A percentile compares a stretch with the other conserved stretches of the same genome.
Evolutionary conservation across 1,284 basidiomycete species (phyloP).

Genomic region (Ceratobasidium sp.): DNA sequence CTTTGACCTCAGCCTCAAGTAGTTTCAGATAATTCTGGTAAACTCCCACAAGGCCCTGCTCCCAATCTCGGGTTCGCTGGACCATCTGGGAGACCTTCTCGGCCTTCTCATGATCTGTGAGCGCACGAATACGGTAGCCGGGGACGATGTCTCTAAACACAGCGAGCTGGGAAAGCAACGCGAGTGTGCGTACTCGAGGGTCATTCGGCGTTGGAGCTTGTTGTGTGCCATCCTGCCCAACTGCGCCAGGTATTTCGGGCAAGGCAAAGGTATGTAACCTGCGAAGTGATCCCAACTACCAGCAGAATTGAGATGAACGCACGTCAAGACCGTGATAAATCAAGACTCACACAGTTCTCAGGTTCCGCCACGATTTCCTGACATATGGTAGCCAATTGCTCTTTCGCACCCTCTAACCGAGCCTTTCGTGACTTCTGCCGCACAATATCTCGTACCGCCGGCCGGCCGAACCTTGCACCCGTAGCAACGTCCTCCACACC

Average conservation of each 20-base stretch:
- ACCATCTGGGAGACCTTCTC: slow-evolving; percentile 97
- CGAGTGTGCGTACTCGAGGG: slow-evolving; percentile 83
- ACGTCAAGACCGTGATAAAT: neutral
- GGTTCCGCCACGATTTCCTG: slow-evolving; percentile 90
- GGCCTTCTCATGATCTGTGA: slow-evolving; percentile 89
- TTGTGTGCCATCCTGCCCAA: slow-evolving; percentile 53
- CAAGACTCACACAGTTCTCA: slow-evolving; percentile 75
- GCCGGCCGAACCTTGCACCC: slow-evolving; percentile 81
- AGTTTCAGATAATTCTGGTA: slow-evolving; percentile 91
- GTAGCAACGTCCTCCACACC: slow-evolving; percentile 76
- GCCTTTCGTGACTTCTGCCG: slow-evolving; percentile 71
- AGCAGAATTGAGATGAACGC: slow-evolving; percentile 5
- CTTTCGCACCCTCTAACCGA: slow-evolving; percentile 82
- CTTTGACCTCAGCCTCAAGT: slow-evolving; percentile 88
- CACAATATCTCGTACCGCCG: slow-evolving; percentile 81
- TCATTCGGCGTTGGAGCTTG: slow-evolving; percentile 78
- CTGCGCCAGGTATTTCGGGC: slow-evolving; percentile 60
- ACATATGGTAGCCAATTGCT: slow-evolving; percentile 88
- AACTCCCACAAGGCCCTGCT: slow-evolving; percentile 90
- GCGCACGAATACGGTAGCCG: slow-evolving; percentile 85
- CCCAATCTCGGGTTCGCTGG: slow-evolving; percentile 90
- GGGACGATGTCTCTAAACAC: slow-evolving; percentile 97
- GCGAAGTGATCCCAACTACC: slow-evolving; percentile 82
- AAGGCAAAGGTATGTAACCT: slow-evolving; percentile 88
- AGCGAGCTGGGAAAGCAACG: slow-evolving; percentile 90